These are phyloP conservation scores for Fusarium brevicatenulatum DNA, from an alignment of 2,329 filamentous ascomycete genomes.

Conservation along the genomic window DNA sequence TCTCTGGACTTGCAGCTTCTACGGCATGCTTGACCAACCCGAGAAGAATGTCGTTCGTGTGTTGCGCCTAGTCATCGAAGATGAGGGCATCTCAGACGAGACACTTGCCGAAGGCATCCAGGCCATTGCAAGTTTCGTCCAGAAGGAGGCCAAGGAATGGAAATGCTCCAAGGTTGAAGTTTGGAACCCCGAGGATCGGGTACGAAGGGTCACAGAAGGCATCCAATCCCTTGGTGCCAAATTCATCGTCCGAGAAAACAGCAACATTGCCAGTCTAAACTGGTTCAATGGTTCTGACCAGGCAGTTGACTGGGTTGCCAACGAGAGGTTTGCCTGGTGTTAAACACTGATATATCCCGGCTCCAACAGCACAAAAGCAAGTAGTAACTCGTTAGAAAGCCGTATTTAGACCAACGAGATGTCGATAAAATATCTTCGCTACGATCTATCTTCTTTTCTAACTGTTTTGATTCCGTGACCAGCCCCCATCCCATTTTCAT, in stretches of 20 bases:
- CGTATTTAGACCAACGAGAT: conserved; percentile 24
- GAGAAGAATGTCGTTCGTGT: conserved; percentile 76
- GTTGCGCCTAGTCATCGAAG: conserved; percentile 74
- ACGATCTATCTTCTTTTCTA: conserved; percentile 40
- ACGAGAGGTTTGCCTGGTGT: conserved; percentile 84
- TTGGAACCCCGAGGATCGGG: conserved; percentile 79
- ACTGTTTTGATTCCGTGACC: conserved; percentile 28
- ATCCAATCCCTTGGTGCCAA: conserved; percentile 59
- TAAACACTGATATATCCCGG: conserved; percentile 49
- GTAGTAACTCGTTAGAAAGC: not conserved
- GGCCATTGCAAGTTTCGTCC: conserved; percentile 73
- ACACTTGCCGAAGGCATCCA: conserved; percentile 65
- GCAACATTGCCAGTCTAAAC: conserved; percentile 76
- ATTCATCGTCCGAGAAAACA: conserved; percentile 66
- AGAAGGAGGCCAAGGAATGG: conserved; percentile 77
- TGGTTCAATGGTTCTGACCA: conserved; percentile 71
- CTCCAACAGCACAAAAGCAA: not conserved
- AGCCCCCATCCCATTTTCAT: conserved; percentile 36
- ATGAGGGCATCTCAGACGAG: conserved; percentile 51
- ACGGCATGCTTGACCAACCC: conserved; percentile 61
- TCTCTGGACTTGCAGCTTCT: conserved; percentile 76
- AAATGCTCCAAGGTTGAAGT: conserved; percentile 75
- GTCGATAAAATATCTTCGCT: conserved; percentile 27
- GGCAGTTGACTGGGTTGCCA: conserved; percentile 75
- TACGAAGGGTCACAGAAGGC: conserved; percentile 58